phyloP scores from a whole-genome alignment of 2,329 filamentous ascomycete genomes.

The Pseudogymnoascus sp. region DNA sequence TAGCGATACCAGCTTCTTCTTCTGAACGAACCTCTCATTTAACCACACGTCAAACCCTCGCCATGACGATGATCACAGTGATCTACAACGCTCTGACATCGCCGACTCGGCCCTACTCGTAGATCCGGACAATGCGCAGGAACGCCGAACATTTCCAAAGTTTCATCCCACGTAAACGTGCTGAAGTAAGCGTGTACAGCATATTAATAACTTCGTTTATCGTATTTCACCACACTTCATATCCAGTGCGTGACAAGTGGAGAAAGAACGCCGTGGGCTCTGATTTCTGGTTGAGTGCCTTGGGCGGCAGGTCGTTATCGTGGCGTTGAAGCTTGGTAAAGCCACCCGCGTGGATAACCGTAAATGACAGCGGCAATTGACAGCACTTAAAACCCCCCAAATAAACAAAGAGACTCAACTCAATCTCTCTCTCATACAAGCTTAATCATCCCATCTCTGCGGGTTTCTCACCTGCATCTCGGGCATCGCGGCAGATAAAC shows the following conservation, averaged over 20 bases:
- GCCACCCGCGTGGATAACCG: background rate
- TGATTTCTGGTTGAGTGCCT: background rate
- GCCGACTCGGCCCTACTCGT: constrained; percentile 8
- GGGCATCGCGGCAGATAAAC: background rate
- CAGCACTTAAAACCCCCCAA: background rate
- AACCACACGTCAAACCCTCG: background rate
- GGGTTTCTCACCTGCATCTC: background rate
- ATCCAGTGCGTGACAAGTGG: background rate
- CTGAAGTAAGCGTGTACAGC: background rate
- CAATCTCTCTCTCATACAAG: background rate
- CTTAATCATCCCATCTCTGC: background rate
- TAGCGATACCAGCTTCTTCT: background rate
- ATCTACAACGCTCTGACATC: background rate
- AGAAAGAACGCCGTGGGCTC: background rate
- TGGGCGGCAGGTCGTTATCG: background rate
- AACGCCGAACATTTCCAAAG: background rate
- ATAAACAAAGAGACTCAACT: background rate
- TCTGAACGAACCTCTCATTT: background rate
- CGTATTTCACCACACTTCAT: background rate
- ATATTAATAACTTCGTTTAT: background rate
- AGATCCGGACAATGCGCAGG: background rate
- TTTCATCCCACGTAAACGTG: background rate
- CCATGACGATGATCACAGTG: background rate
- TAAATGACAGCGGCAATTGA: background rate
- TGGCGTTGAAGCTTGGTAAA: constrained; percentile 1